Conservation (phyloP, 2,329 filamentous ascomycete genomes). For the Chaetoscypha palmicola region DNA sequence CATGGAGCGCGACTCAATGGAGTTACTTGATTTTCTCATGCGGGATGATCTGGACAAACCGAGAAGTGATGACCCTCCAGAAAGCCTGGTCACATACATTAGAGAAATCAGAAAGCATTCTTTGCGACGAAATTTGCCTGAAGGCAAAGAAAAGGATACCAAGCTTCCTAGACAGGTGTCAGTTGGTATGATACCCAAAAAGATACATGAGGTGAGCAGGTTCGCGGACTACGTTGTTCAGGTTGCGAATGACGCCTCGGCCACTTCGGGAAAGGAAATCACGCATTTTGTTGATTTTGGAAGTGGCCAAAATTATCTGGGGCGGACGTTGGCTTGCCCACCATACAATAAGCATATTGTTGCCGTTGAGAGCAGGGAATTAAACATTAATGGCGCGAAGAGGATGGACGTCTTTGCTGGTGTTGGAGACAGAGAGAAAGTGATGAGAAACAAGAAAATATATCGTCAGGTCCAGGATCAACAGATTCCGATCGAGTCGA, state of each 20-base stretch:
- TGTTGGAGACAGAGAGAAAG: constrained; percentile 62
- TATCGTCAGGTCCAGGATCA: constrained; percentile 39
- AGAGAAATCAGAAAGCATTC: constrained; percentile 62
- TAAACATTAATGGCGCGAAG: constrained; percentile 80
- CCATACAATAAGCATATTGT: constrained; percentile 84
- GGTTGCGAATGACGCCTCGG: constrained; percentile 51
- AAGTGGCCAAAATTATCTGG: constrained; percentile 93
- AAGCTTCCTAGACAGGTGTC: constrained; percentile 64
- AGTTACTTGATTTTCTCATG: constrained; percentile 74
- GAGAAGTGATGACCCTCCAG: constrained; percentile 22
- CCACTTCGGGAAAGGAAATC: constrained; percentile 51
- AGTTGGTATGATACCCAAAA: constrained; percentile 93
- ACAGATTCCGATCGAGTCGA: constrained; percentile 36
- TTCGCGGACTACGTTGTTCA: constrained; percentile 78
- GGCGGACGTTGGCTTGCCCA: constrained; percentile 73
- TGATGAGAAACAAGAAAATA: constrained; percentile 78
- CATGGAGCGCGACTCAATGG: constrained; percentile 60
- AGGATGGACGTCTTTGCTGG: constrained; percentile 78
- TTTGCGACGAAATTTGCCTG: constrained; percentile 54
- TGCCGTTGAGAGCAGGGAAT: constrained; percentile 79
- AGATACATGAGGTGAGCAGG: constrained; percentile 85
- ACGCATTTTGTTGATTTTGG: constrained; percentile 94
- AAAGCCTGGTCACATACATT: constrained; percentile 64
- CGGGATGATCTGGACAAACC: constrained; percentile 57
- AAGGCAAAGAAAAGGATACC: constrained; percentile 39